Evolutionary conservation across 1,284 basidiomycete genomes (phyloP), one percentile per base, ranked within the genome.

Genomic region (Pascua guehoae): DNA sequence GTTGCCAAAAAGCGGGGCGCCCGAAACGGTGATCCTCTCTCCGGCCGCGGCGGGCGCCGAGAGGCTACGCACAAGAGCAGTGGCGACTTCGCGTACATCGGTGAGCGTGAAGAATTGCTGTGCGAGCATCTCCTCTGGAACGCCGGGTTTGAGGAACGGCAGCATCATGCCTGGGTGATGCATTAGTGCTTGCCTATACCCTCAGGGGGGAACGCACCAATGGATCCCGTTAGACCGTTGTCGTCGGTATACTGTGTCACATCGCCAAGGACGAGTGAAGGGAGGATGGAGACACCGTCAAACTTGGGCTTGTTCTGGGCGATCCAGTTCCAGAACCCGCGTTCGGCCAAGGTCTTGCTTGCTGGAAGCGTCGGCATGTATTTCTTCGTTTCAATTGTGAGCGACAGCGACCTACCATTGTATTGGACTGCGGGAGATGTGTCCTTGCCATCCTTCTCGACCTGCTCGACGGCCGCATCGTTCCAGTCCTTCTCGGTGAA

Each of bases 401-500:
- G 24, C 24, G 7, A 32, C 24, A 32, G 24, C 4, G 24, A 7
- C 24, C 24, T 32, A 32, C 24, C 24, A 2, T 14, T 36, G 44
- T 58, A 57, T 51, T 57, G 53, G 18, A 16, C 42, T 0, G 15
- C 4, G 7, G 42, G 39, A 14, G 41, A 14, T 2, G 56, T 51
- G 7, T 7, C 14, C 3, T 47, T 43, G 39, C 56, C 56, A 24
- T 49, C 47, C 36, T 49, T 14, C 38, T 49, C 39, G 47, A 38
- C 39, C 36, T 8, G 14, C 38, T 49, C 42, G 42, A 51, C 50
- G 42, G 17, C 42, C 3, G 78, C 74, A 8, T 82, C 70, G 75
- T 88, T 87, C 87, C 87, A 89, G 67, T 86, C 80, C 10, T 55
- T 49, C 17, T 65, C 64, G 14, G 62, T 61, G 56, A 61, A 64